These are phyloP conservation scores for Rhododendron vialii DNA, from an alignment of 148 eudicot species.

Conservation along the genomic window DNA sequence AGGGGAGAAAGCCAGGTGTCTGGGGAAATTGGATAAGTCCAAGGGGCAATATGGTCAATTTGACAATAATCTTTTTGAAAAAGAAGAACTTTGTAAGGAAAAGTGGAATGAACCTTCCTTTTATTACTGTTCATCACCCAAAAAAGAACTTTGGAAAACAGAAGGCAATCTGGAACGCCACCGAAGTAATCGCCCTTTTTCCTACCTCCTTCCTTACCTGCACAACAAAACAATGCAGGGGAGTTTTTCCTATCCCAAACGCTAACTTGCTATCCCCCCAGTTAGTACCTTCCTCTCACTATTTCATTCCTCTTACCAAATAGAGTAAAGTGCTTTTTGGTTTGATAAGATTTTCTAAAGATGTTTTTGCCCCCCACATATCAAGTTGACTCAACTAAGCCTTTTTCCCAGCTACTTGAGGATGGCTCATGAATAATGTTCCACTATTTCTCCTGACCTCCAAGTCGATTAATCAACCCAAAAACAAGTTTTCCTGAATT, in stretches of 20 bases:
- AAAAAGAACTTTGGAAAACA: too few species aligned
- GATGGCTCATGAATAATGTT: not conserved
- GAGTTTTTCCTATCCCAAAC: not conserved
- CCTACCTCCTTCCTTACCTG: not conserved
- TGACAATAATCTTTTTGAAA: too few species aligned
- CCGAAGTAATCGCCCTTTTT: not conserved
- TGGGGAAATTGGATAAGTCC: too few species aligned
- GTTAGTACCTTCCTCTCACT: not conserved
- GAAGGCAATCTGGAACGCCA: too few species aligned
- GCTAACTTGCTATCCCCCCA: not conserved
- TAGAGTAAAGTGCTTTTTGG: not conserved
- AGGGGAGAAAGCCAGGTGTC: too few species aligned
- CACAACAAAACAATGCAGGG: constrained; percentile 5
- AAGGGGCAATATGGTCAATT: too few species aligned
- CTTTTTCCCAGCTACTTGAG: not conserved
- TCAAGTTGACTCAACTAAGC: not conserved
- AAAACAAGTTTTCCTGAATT: not conserved
- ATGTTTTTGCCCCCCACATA: not conserved
- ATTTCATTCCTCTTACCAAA: not conserved
- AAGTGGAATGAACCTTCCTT: too few species aligned
- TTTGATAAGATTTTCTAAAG: not conserved
- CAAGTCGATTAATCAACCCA: not conserved
- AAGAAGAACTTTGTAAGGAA: too few species aligned
- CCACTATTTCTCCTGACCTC: not conserved
- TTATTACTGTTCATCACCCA: too few species aligned